A percentile compares a stretch with the other conserved stretches of the same genome.
Conservation (phyloP, 1,284 basidiomycete species). For the Puccinia polysora region DNA sequence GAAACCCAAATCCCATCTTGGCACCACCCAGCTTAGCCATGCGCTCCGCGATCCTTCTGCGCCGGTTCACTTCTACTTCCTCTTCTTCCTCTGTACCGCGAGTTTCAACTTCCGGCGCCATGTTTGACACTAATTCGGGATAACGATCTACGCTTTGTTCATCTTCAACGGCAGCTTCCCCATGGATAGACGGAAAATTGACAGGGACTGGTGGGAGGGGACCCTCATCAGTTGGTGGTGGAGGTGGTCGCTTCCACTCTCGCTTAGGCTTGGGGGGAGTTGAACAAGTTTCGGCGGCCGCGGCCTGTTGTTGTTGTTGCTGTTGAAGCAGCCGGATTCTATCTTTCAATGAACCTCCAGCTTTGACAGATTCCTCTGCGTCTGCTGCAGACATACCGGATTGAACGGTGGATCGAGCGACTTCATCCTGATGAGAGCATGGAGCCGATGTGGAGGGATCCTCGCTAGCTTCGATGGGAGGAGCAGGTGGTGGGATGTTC, state of each 20-base stretch:
- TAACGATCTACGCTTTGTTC: constrained; percentile 8
- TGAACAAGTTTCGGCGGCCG: constrained; percentile 10
- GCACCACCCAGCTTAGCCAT: constrained; percentile 44
- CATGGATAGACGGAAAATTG: neutral
- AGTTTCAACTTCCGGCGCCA: constrained; percentile 20
- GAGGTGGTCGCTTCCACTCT: constrained; percentile 40
- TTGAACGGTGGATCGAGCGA: constrained; percentile 5
- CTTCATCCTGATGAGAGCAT: constrained; percentile 6
- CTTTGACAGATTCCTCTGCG: constrained; percentile 41
- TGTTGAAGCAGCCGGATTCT: constrained; percentile 38
- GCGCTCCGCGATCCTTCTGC: constrained; percentile 35
- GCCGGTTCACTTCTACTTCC: constrained; percentile 29
- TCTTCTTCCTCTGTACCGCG: neutral
- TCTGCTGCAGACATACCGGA: constrained; percentile 43
- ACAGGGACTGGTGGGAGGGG: neutral
- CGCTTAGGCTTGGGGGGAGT: constrained; percentile 37
- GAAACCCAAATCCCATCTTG: constrained; percentile 42
- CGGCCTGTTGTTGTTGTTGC: constrained; percentile 33
- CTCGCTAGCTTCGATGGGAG: constrained; percentile 17
- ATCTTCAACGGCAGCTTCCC: neutral
- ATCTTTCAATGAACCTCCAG: constrained; percentile 43
- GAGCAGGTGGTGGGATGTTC: constrained; percentile 34
- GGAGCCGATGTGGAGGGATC: neutral
- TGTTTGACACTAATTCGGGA: neutral
- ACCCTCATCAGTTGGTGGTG: constrained; percentile 20